Percentiles rank a stretch among this genome's conserved stretches.
Conservation (phyloP, 495 filamentous ascomycete genomes). For the Penicillium antarcticum region DNA sequence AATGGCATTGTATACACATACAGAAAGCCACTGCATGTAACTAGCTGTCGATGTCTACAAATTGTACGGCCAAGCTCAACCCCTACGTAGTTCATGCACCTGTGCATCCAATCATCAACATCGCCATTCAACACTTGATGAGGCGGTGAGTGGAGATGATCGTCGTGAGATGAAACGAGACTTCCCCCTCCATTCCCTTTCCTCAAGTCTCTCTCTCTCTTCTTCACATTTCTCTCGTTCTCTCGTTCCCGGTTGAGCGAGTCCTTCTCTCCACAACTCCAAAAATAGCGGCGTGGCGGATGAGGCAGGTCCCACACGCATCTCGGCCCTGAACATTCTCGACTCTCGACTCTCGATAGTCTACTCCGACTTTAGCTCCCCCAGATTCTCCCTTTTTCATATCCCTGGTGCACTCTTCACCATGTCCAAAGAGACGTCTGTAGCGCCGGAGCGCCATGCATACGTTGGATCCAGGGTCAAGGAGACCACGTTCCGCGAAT, state of each 20-base stretch:
- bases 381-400: neutral
- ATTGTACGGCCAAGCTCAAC: neutral
- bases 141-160: constrained; percentile 32
- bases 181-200: constrained; percentile 12
- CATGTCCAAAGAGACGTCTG: constrained; percentile 35
- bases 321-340: constrained; percentile 18
- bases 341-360: constrained; percentile 15
- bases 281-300: neutral
- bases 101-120: constrained; percentile 1
- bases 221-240: neutral
- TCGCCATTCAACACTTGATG: constrained; percentile 7
- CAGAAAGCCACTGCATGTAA: neutral
- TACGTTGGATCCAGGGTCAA: constrained; percentile 37
- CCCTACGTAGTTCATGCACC: neutral
- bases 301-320: constrained; percentile 23
- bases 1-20: constrained; percentile 1
- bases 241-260: constrained; percentile 8
- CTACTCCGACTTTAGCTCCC: neutral
- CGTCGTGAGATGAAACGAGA: constrained; percentile 21
- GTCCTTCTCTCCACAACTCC: neutral
- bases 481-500: constrained; percentile 49
- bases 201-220: neutral
- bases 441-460: constrained; percentile 38
- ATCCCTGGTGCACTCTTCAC: constrained; percentile 10
- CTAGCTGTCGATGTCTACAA: neutral